Percentiles rank a stretch among this genome's conserved stretches.
These are phyloP conservation scores for Meyerozyma elateridarum DNA, from an alignment of 1,139 yeast genomes.

Conservation along the genomic window DNA sequence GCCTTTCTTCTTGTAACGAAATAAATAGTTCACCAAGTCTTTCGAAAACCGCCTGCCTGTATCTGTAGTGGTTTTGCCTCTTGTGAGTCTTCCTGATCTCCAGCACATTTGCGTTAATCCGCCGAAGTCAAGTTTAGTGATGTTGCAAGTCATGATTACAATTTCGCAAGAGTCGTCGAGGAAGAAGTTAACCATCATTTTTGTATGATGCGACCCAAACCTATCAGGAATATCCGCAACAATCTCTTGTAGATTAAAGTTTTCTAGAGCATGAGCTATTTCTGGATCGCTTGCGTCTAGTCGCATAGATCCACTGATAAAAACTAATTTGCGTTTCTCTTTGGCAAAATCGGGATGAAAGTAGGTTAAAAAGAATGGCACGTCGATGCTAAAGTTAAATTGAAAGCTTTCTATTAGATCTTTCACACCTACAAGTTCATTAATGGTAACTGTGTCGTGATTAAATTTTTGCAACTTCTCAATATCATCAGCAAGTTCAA, in stretches of 20 bases:
- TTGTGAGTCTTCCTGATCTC: slow-evolving; percentile 48
- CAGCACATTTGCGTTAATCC: slow-evolving; percentile 63
- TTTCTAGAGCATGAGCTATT: background rate
- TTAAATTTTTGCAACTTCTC: background rate
- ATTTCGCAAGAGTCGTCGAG: slow-evolving; percentile 36
- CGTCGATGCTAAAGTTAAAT: slow-evolving; percentile 46
- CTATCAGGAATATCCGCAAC: slow-evolving; percentile 28
- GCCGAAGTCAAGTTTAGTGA: slow-evolving; percentile 49
- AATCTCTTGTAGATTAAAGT: slow-evolving; percentile 26
- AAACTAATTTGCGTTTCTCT: slow-evolving; percentile 21
- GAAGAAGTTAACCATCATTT: slow-evolving; percentile 57
- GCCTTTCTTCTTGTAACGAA: slow-evolving; percentile 30
- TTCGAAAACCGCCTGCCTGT: slow-evolving; percentile 21
- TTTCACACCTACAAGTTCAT: slow-evolving; percentile 27
- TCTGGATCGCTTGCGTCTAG: background rate
- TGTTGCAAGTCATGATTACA: slow-evolving; percentile 57
- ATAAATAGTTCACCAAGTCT: slow-evolving; percentile 41
- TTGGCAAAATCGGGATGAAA: slow-evolving; percentile 24
- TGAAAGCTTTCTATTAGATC: slow-evolving; percentile 39
- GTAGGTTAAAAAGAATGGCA: slow-evolving; percentile 31
- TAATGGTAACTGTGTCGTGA: slow-evolving; percentile 14
- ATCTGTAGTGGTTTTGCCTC: slow-evolving; percentile 8
- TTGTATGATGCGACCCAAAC: slow-evolving; percentile 59
- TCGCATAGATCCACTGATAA: slow-evolving; percentile 25
- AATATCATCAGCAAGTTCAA: background rate